Evolutionary conservation across 1,284 basidiomycete species (phyloP).

Genomic region (Trichosporon coremiiforme): DNA sequence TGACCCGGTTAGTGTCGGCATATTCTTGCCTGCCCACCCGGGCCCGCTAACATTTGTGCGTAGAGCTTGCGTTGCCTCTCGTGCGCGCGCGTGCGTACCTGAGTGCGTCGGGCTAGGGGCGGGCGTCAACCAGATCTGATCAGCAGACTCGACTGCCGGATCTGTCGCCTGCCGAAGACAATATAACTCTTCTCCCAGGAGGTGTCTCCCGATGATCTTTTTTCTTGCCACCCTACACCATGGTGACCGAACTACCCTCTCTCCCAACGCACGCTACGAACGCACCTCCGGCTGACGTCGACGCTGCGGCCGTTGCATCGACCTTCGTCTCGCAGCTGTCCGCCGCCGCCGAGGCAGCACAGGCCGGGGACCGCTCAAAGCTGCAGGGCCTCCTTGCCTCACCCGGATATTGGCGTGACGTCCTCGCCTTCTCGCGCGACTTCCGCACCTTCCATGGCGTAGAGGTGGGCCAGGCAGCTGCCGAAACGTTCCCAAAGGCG

Average conservation of each 20-base stretch:
- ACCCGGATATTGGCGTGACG: slow-evolving; percentile 29
- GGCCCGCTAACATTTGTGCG: too few species aligned
- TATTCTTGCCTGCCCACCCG: not conserved
- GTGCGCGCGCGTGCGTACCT: not conserved
- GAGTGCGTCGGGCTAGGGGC: not conserved
- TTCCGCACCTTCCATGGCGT: slow-evolving; percentile 38
- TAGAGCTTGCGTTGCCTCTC: not conserved
- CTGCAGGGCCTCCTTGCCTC: slow-evolving; percentile 21
- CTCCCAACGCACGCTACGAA: slow-evolving; percentile 22
- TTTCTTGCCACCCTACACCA: not conserved
- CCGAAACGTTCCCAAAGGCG: slow-evolving; percentile 55
- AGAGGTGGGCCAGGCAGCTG: slow-evolving; percentile 41
- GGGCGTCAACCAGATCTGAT: not conserved
- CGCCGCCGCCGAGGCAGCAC: not conserved
- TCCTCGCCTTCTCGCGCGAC: slow-evolving; percentile 45
- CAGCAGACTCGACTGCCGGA: not conserved
- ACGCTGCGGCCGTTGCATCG: slow-evolving; percentile 17
- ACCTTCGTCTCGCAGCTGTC: slow-evolving; percentile 16
- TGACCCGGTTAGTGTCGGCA: not conserved
- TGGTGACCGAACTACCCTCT: slow-evolving; percentile 22
- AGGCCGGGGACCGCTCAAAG: not conserved
- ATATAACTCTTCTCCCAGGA: not conserved
- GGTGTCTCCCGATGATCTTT: not conserved
- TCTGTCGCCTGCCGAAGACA: not conserved
- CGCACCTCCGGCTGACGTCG: slow-evolving; percentile 10